phyloP scores from a whole-genome alignment of 805 yeast species.

The Dipodascopsis uninucleata region DNA sequence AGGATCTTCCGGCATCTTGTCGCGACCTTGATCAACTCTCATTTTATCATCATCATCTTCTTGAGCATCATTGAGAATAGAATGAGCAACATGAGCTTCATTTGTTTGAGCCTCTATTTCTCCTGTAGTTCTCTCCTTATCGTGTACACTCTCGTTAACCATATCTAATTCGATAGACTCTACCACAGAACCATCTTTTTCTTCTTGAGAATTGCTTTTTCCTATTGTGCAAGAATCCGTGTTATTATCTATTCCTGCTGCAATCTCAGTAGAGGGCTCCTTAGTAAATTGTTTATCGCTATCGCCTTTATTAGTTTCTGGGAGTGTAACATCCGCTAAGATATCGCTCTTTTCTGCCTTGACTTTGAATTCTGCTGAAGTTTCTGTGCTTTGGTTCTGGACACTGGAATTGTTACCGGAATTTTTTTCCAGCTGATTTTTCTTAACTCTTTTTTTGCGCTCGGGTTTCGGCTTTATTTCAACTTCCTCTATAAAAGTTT shows the following conservation, averaged over 20 bases:
- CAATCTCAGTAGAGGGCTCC: no score
- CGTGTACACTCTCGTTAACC: background rate
- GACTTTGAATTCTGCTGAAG: background rate
- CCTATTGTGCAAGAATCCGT: no score
- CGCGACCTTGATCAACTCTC: constrained; percentile 11
- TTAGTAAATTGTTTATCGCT: constrained; percentile 2
- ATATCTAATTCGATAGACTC: no score
- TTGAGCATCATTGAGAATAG: constrained; percentile 7
- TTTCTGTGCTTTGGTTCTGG: constrained; percentile 6
- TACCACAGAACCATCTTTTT: no score
- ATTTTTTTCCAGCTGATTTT: no score
- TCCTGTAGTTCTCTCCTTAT: constrained; percentile 4
- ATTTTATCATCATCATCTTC: constrained; percentile 9
- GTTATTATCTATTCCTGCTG: no score
- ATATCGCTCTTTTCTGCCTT: constrained; percentile 18
- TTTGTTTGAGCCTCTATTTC: constrained; percentile 4
- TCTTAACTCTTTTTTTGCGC: constrained; percentile 18
- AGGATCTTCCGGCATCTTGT: background rate
- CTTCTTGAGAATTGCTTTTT: no score
- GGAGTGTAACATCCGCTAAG: no score
- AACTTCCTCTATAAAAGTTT: constrained; percentile 17
- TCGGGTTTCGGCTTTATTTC: constrained; percentile 4
- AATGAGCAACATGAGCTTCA: constrained; percentile 5
- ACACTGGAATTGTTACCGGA: constrained; percentile 11
- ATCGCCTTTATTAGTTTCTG: constrained; percentile 9